Evolutionary conservation across 106 monocot genomes (phyloP).

Genomic region (Iris macrosiphon): DNA sequence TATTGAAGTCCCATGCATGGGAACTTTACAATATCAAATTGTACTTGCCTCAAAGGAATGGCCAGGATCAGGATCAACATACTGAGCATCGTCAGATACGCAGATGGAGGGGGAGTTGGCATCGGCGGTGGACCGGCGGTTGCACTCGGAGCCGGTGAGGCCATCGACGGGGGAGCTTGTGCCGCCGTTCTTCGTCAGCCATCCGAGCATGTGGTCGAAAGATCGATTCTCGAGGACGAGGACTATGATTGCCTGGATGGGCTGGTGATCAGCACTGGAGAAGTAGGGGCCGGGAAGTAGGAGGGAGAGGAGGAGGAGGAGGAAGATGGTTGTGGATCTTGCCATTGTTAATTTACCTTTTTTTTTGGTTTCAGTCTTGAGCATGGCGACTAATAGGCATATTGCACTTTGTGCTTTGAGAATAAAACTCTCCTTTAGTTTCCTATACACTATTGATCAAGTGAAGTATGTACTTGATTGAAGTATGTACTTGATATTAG

Average conservation of each 20-base stretch:
- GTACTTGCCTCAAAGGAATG: slow-evolving; percentile 23
- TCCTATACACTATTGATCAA: too few relatives aligned
- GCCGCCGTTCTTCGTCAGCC: slow-evolving; percentile 22
- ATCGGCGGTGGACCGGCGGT: slow-evolving; percentile 14
- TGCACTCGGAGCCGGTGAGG: slow-evolving; percentile 30
- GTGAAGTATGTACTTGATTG: too few relatives aligned
- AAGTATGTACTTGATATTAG: too few relatives aligned
- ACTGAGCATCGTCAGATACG: slow-evolving; percentile 24
- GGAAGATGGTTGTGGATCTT: neutral
- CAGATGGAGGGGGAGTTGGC: slow-evolving; percentile 9
- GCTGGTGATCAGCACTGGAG: slow-evolving; percentile 5
- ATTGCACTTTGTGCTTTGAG: too few relatives aligned
- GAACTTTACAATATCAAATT: too few relatives aligned
- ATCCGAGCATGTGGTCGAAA: slow-evolving; percentile 59
- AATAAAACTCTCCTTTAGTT: too few relatives aligned
- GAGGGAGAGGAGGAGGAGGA: neutral
- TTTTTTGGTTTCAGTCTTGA: too few relatives aligned
- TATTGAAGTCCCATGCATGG: too few relatives aligned
- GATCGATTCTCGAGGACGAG: slow-evolving; percentile 46
- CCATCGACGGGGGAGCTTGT: slow-evolving; percentile 13
- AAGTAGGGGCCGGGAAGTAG: neutral
- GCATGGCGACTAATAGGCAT: too few relatives aligned
- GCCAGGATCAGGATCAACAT: slow-evolving; percentile 45
- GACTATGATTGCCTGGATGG: slow-evolving; percentile 26
- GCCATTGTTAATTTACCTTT: neutral